These are phyloP conservation scores for Soucietia sequanensis DNA, from an alignment of 805 yeast genomes.

Conservation along the genomic window DNA sequence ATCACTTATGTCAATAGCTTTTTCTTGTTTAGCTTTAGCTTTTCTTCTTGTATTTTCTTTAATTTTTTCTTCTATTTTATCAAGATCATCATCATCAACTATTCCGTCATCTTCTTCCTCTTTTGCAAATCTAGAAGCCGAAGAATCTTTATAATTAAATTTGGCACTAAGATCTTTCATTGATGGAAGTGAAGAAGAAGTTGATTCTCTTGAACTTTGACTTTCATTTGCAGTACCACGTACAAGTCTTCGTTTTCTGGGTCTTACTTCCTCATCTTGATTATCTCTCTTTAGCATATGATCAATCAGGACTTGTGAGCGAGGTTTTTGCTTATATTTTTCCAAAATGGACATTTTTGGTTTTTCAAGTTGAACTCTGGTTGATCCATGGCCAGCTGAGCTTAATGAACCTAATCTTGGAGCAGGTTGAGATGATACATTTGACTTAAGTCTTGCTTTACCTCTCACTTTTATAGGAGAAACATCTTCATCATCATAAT, in stretches of 20 bases:
- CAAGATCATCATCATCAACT: constrained; percentile 34
- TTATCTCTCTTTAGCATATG: constrained; percentile 8
- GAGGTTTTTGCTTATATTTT: constrained; percentile 35
- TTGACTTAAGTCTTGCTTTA: constrained; percentile 25
- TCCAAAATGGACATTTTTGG: constrained; percentile 44
- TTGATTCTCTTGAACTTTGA: constrained; percentile 4
- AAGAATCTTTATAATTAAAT: constrained; percentile 9
- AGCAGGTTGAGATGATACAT: constrained; percentile 17
- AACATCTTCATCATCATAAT: constrained; percentile 32
- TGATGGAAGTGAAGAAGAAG: constrained; percentile 5
- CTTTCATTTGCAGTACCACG: constrained; percentile 26
- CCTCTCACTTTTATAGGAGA: constrained; percentile 36
- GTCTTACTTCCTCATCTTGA: constrained; percentile 9
- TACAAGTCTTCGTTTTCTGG: constrained; percentile 36
- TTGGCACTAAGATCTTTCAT: constrained; percentile 2
- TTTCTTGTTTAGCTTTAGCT: constrained; percentile 7
- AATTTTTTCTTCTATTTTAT: constrained; percentile 38
- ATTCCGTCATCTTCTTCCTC: constrained; percentile 9
- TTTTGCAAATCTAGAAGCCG: constrained; percentile 6
- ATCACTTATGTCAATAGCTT: constrained; percentile 37
- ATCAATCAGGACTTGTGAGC: constrained; percentile 31
- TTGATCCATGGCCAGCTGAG: constrained; percentile 15
- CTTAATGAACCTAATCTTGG: constrained; percentile 4
- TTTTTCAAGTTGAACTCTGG: constrained; percentile 34
- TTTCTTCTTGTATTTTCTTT: constrained; percentile 28